Percentiles rank a stretch among this genome's conserved stretches.
Evolutionary conservation across 2,329 filamentous ascomycete genomes (phyloP).

Genomic region (Monilinia polystroma): DNA sequence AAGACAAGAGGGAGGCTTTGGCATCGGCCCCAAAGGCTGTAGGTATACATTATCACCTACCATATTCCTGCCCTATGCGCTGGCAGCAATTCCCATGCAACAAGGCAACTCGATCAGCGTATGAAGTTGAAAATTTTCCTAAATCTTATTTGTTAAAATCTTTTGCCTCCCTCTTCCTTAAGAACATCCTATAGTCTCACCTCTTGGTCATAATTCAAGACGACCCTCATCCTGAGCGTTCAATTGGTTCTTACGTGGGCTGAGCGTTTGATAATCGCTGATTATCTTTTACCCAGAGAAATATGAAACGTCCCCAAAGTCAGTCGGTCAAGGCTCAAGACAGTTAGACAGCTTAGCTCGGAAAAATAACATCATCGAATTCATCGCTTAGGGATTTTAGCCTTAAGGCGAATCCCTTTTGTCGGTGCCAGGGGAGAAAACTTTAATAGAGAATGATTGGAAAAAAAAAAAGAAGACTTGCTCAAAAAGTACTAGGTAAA

Average conservation of each 20-base stretch:
- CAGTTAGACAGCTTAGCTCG: neutral
- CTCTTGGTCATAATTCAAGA: neutral
- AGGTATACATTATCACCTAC: neutral
- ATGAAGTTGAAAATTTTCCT: slow-evolving; percentile 11
- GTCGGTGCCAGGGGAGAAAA: neutral
- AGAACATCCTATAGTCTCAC: slow-evolving; percentile 8
- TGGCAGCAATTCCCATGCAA: slow-evolving; percentile 19
- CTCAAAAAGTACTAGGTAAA: no score
- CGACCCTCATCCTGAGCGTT: neutral
- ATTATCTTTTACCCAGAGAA: slow-evolving; percentile 10
- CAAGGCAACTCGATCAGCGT: slow-evolving; percentile 13
- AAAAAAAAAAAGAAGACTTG: no score
- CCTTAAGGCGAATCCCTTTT: slow-evolving; percentile 2
- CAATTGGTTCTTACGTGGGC: slow-evolving; percentile 10
- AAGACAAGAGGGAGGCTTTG: neutral
- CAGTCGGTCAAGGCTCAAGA: neutral
- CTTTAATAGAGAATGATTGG: neutral
- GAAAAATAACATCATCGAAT: slow-evolving; percentile 14
- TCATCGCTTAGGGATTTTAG: neutral
- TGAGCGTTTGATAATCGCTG: slow-evolving; percentile 18
- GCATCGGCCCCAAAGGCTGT: no score
- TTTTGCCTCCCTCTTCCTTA: slow-evolving; percentile 5
- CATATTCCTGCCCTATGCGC: slow-evolving; percentile 18
- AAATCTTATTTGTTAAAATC: slow-evolving; percentile 13
- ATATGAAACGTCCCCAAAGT: slow-evolving; percentile 21